Evolutionary conservation across 1,139 yeast genomes (phyloP), one percentile per base, ranked within the genome.

Genomic region (Yamadazyma oceani): DNA sequence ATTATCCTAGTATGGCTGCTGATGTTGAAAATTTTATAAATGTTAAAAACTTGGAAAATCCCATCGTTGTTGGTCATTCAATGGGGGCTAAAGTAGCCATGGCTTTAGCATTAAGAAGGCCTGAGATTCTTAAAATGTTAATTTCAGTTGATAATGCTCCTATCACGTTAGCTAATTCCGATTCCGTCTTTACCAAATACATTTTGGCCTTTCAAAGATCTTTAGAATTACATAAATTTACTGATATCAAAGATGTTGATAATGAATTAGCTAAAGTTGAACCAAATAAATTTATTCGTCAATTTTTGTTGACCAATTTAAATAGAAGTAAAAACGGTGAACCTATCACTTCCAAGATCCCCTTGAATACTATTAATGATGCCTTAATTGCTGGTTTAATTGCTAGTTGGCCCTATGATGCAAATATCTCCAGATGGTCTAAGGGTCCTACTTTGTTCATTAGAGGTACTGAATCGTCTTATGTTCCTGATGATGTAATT

Each of bases 41-140:
- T 14, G 50, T 61, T 0, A 45, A 81, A 10, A 64, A 66, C 22
- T 51, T 51, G 21, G 44, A 50, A n/a, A 64, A 73, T 28, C 86
- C 94, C 0, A 78, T 87, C 14, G 48, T 92, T 16, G 70, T 92
- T 17, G 98, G 98, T 1, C 97, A 90, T 60, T 89, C 97, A 0
- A 89, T 92, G 97, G 98, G 98, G 5, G 97, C 96, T 8, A 92
- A 92, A 55, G 76, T 90, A 0, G 96, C 85, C 3, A 90, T 92
- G 97, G 88, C 92, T 0, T 69, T 86, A 4, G 83, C 90, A 0
- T 66, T 92, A 43, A 70, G 88, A 36, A 68, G 78, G 17, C 95
- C 95, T 0, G 75, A 78, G 1, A 50, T 82, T 16, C 81, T 84
- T 3, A 69, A 76, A 24, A 73, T 81, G 64, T 51, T 89, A 31